Evolutionary conservation across 108 stramenopile genomes (phyloP).

Genomic region (Nitzschia palea): DNA sequence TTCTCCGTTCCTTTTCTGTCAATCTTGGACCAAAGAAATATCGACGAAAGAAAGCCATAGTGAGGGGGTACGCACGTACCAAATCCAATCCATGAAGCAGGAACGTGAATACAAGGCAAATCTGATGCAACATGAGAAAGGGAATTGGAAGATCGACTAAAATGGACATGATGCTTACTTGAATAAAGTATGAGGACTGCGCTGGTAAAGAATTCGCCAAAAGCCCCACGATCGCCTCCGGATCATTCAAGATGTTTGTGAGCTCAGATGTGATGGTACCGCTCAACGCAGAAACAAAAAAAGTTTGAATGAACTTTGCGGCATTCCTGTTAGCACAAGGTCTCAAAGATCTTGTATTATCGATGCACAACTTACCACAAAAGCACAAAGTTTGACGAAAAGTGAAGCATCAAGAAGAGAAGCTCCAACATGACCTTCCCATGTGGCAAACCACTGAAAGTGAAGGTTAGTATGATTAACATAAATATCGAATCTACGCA

Average conservation of each 20-base stretch:
- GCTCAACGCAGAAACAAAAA: constrained; percentile 59
- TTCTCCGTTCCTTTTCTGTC: constrained; percentile 54
- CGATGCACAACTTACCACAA: constrained; percentile 23
- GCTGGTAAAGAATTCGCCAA: constrained; percentile 50
- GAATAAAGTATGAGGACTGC: constrained; percentile 51
- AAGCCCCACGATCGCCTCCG: constrained; percentile 27
- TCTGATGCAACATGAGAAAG: neutral
- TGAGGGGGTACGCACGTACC: constrained; percentile 37
- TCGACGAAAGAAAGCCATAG: constrained; percentile 30
- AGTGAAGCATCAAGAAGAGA: constrained; percentile 44
- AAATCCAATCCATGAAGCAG: constrained; percentile 35
- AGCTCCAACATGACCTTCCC: constrained; percentile 43
- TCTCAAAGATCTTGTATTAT: neutral
- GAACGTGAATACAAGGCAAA: constrained; percentile 38
- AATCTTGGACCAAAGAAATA: constrained; percentile 41
- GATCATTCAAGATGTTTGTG: constrained; percentile 32
- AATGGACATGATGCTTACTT: constrained; percentile 19
- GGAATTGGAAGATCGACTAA: constrained; percentile 45
- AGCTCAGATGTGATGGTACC: constrained; percentile 40
- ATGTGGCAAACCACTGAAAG: constrained; percentile 26
- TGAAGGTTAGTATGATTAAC: neutral
- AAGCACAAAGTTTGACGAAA: constrained; percentile 54
- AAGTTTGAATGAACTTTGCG: constrained; percentile 52
- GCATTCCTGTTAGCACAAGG: neutral
- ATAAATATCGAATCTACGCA: neutral